A percentile compares a stretch with the other conserved stretches of the same genome.
phyloP scores from a whole-genome alignment of 2,329 filamentous ascomycete genomes.

The Claviceps sp. region DNA sequence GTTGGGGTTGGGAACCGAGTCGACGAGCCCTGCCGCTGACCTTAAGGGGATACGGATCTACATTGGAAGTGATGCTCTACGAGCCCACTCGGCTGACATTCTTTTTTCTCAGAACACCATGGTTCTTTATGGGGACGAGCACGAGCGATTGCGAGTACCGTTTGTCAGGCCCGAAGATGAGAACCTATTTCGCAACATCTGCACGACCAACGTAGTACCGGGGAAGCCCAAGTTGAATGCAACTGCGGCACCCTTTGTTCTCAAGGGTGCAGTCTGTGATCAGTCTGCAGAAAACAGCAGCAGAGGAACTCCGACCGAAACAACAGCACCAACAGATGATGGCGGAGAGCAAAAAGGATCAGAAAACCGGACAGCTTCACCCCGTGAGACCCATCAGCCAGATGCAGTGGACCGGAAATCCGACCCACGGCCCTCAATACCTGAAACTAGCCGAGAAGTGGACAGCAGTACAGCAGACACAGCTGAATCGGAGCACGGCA shows the following conservation, averaged over 20 bases:
- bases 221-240: conserved; percentile 48
- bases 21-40: conserved; percentile 21
- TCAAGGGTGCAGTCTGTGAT: conserved; percentile 20
- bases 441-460: conserved; percentile 31
- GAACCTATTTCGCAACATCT: conserved; percentile 61
- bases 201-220: conserved; percentile 42
- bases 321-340: conserved; percentile 5
- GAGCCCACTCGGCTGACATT: conserved; percentile 78
- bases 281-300: conserved; percentile 9
- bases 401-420: conserved; percentile 22
- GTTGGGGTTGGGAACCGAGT: conserved; percentile 33
- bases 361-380: conserved; percentile 19
- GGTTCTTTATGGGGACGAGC: conserved; percentile 73
- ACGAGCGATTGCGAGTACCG: conserved; percentile 77
- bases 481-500: conserved; percentile 11
- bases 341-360: conserved; percentile 9
- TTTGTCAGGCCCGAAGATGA: conserved; percentile 89
- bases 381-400: conserved; percentile 21
- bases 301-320: not conserved
- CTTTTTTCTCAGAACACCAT: conserved; percentile 86
- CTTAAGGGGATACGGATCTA: conserved; percentile 66
- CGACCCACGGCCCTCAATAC: conserved; percentile 21
- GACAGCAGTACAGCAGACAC: conserved; percentile 21
- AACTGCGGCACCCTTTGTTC: conserved; percentile 28
- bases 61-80: conserved; percentile 76